Conservation (phyloP, 2,329 filamentous ascomycete species). For the Fusarium nelsonii region DNA sequence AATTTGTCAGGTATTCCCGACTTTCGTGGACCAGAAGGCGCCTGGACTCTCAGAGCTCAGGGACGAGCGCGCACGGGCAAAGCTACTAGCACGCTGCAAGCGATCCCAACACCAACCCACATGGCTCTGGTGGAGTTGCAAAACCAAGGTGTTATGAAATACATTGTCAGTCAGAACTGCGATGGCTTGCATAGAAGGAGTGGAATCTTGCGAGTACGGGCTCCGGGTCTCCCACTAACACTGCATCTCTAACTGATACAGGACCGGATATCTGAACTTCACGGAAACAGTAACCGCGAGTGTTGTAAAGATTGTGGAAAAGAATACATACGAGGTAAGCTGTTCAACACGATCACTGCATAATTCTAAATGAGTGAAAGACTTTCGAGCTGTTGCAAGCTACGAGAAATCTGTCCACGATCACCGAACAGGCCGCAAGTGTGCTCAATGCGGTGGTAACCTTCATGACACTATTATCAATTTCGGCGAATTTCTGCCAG, state of each 20-base stretch:
- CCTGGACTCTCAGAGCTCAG: slow-evolving; percentile 60
- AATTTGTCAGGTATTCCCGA: slow-evolving; percentile 57
- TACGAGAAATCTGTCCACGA: slow-evolving; percentile 59
- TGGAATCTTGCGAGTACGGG: slow-evolving; percentile 58
- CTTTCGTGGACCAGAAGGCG: slow-evolving; percentile 61
- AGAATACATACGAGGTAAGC: slow-evolving; percentile 59
- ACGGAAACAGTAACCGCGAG: slow-evolving; percentile 62
- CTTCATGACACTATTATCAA: slow-evolving; percentile 61
- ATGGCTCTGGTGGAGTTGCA: slow-evolving; percentile 62
- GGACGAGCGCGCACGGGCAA: slow-evolving; percentile 52
- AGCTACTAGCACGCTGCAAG: slow-evolving; percentile 56
- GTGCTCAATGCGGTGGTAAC: slow-evolving; percentile 53
- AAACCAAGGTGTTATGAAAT: slow-evolving; percentile 56
- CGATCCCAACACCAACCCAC: slow-evolving; percentile 59
- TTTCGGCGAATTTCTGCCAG: slow-evolving; percentile 56
- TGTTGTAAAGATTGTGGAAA: slow-evolving; percentile 59
- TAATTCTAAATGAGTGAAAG: slow-evolving; percentile 37
- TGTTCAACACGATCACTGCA: accelerated
- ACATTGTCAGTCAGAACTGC: slow-evolving; percentile 57
- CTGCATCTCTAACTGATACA: slow-evolving; percentile 21
- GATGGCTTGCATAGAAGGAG: slow-evolving; percentile 60
- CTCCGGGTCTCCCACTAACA: accelerated
- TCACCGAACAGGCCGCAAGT: slow-evolving; percentile 62
- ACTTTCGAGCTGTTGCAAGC: slow-evolving; percentile 59
- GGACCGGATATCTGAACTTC: slow-evolving; percentile 60